These are phyloP conservation scores for Solanum dulcamara DNA, from an alignment of 257 asterid species.

Conservation along the genomic window DNA sequence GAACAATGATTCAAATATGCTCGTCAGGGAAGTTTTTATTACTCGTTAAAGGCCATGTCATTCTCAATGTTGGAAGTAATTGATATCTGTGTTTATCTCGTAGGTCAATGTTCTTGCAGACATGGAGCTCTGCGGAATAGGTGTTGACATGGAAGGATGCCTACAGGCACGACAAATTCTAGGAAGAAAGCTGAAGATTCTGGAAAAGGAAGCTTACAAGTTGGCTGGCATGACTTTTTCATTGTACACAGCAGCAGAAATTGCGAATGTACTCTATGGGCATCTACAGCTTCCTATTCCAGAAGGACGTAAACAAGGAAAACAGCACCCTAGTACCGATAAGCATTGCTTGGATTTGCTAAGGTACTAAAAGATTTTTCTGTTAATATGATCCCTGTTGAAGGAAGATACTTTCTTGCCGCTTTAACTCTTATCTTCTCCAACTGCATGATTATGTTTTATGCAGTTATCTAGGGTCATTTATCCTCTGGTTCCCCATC, in stretches of 20 bases:
- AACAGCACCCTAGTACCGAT: constrained; percentile 89
- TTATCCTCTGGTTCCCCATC: neutral
- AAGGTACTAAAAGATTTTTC: constrained; percentile 39
- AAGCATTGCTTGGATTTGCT: constrained; percentile 78
- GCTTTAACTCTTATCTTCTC: neutral
- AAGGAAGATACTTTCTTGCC: neutral
- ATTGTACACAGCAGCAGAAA: constrained; percentile 78
- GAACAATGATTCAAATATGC: neutral
- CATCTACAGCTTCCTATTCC: constrained; percentile 92
- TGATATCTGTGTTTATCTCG: constrained; percentile 8
- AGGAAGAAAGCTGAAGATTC: constrained; percentile 61
- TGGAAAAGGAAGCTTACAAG: constrained; percentile 76
- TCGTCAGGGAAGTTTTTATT: neutral
- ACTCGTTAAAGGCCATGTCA: neutral
- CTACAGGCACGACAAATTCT: constrained; percentile 62
- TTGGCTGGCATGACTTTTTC: constrained; percentile 89
- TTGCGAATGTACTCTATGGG: constrained; percentile 76
- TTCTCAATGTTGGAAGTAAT: neutral
- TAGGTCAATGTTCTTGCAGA: constrained; percentile 82
- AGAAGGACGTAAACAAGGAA: constrained; percentile 54
- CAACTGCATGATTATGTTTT: neutral
- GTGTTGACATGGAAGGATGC: constrained; percentile 98
- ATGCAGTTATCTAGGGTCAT: neutral
- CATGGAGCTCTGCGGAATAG: constrained; percentile 94
- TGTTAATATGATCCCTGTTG: neutral